Percentiles rank a stretch among this genome's conserved stretches.
phyloP scores from a whole-genome alignment of 345 rosid species.

The Salix suchowensis region DNA sequence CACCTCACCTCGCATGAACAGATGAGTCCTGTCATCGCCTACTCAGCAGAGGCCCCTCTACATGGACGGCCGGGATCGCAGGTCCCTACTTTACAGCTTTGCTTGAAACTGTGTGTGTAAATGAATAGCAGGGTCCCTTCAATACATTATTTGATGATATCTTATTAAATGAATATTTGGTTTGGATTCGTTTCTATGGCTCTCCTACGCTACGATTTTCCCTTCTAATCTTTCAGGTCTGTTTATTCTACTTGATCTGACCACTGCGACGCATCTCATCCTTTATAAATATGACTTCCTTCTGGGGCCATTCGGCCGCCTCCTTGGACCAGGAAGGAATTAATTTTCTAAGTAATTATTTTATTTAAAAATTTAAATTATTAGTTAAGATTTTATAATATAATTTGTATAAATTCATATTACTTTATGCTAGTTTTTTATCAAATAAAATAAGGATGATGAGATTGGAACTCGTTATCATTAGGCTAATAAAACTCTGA shows the following conservation, averaged over 20 bases:
- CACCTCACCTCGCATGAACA: background rate
- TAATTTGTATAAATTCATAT: rapidly evolving
- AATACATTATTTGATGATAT: background rate
- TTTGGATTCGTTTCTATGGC: constrained; percentile 5
- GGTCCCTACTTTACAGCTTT: constrained; percentile 33
- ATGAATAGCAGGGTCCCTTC: constrained; percentile 20
- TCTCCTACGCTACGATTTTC: background rate
- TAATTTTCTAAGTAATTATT: too few relatives aligned
- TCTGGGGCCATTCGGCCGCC: background rate
- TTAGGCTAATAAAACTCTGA: rapidly evolving
- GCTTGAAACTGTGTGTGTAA: constrained; percentile 22
- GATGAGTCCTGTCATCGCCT: constrained; percentile 17
- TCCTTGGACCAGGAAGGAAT: background rate
- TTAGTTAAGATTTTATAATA: too few relatives aligned
- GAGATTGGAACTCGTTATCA: too few relatives aligned
- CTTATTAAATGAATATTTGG: constrained; percentile 10
- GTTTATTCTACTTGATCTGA: constrained; percentile 19
- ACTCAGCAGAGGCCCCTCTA: constrained; percentile 10
- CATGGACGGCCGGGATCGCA: constrained; percentile 23
- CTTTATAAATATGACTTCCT: background rate
- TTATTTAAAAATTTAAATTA: too few relatives aligned
- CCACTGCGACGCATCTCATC: constrained; percentile 18
- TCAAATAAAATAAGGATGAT: rapidly evolving
- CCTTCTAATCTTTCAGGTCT: background rate
- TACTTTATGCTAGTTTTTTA: too few relatives aligned